Evolutionary conservation across 345 rosid species (phyloP).

Genomic region (Alliaria petiolata): DNA sequence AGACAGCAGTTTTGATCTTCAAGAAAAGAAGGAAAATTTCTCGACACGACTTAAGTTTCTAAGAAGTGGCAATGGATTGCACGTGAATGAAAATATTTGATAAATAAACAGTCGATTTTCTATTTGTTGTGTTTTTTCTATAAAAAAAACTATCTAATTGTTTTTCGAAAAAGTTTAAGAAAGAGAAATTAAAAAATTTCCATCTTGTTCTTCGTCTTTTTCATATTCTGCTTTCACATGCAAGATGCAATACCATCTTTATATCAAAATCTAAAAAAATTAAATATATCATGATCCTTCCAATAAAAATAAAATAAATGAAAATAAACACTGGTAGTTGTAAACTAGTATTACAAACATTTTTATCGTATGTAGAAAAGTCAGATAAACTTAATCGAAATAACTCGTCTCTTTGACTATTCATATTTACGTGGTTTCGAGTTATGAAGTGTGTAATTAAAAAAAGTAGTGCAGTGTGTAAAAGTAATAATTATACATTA

Average conservation of each 20-base stretch:
- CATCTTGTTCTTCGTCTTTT: not conserved
- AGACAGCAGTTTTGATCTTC: not conserved
- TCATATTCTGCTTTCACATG: not conserved
- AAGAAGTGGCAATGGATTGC: not conserved
- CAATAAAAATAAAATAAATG: not conserved
- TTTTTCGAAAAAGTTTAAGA: not conserved
- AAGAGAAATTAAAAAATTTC: not conserved
- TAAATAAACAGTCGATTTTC: not conserved
- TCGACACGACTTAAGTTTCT: not conserved
- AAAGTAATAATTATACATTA: slow-evolving; percentile 3
- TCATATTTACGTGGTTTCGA: not conserved
- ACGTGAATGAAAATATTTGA: not conserved
- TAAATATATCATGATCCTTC: not conserved
- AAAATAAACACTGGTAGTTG: not conserved
- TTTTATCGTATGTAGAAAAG: not conserved
- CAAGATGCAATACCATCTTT: not conserved
- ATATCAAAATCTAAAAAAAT: not conserved
- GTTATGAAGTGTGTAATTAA: not conserved
- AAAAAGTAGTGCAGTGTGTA: not conserved
- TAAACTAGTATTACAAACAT: not conserved
- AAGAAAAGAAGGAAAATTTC: not conserved
- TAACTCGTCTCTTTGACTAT: not conserved
- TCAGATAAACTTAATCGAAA: not conserved
- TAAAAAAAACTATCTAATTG: not conserved
- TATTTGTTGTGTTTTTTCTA: not conserved